Conservation (phyloP, 2,329 filamentous ascomycete species). For the Leptographium radiaticola region DNA sequence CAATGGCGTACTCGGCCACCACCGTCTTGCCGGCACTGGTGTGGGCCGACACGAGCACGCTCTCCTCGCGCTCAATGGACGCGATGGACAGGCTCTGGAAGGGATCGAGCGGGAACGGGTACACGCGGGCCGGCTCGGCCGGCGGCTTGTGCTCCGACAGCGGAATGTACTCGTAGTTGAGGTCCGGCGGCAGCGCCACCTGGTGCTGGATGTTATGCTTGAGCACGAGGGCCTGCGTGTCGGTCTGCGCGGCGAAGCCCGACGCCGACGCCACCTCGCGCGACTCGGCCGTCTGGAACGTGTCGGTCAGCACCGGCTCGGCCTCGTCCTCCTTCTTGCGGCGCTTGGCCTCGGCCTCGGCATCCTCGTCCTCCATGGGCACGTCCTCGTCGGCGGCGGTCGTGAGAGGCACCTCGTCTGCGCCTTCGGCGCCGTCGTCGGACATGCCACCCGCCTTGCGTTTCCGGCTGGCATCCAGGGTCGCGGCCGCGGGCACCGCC, state of each 20-base stretch:
- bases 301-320: constrained; percentile 74
- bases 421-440: neutral
- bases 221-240: constrained; percentile 61
- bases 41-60: constrained; percentile 90
- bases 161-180: constrained; percentile 90
- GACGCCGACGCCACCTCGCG: constrained; percentile 74
- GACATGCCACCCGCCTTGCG: constrained; percentile 62
- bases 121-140: constrained; percentile 69
- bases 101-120: constrained; percentile 85
- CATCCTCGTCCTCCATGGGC: constrained; percentile 16
- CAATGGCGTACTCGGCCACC: constrained; percentile 95
- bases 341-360: constrained; percentile 31
- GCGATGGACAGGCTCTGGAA: constrained; percentile 93
- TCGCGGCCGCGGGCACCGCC: neutral
- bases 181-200: constrained; percentile 83
- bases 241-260: constrained; percentile 49
- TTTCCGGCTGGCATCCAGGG: constrained; percentile 40
- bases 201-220: constrained; percentile 98
- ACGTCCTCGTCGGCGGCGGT: constrained; percentile 25
- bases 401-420: constrained; percentile 13
- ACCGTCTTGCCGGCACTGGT: constrained; percentile 98
- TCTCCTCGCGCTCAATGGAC: constrained; percentile 92
- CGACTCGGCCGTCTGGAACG: constrained; percentile 89
- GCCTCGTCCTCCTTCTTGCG: constrained; percentile 37
- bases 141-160: constrained; percentile 90